A percentile compares a stretch with the other conserved stretches of the same genome.
phyloP scores from a whole-genome alignment of 768 basidiomycete species.

The Tubosaeta sp. region DNA sequence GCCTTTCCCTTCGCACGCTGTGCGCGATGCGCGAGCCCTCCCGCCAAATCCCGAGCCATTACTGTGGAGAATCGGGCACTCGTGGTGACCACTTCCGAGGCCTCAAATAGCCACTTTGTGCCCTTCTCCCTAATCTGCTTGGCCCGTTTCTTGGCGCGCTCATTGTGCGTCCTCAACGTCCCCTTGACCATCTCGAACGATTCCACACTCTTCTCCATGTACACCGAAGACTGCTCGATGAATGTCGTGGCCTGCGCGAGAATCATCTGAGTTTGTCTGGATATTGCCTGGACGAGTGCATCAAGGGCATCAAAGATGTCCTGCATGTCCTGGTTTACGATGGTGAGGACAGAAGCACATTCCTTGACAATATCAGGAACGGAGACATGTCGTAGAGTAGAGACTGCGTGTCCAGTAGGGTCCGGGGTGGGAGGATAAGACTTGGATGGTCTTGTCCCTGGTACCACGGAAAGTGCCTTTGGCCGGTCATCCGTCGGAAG shows the following conservation, averaged over 20 bases:
- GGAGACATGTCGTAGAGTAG: slow-evolving; percentile 36
- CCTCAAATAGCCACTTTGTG: slow-evolving; percentile 40
- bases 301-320: slow-evolving; percentile 60
- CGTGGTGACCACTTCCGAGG: slow-evolving; percentile 39
- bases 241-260: slow-evolving; percentile 34
- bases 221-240: slow-evolving; percentile 41
- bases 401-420: slow-evolving; percentile 11
- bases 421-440: slow-evolving; percentile 11
- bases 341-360: slow-evolving; percentile 40
- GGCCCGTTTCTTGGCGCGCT: slow-evolving; percentile 49
- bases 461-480: slow-evolving; percentile 30
- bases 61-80: slow-evolving; percentile 41
- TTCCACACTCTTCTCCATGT: slow-evolving; percentile 32
- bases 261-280: slow-evolving; percentile 36
- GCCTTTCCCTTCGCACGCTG: slow-evolving; percentile 44
- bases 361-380: slow-evolving; percentile 47
- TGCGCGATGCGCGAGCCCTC: slow-evolving; percentile 35
- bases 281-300: slow-evolving; percentile 48
- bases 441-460: slow-evolving; percentile 10
- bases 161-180: slow-evolving; percentile 45
- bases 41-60: slow-evolving; percentile 39
- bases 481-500: slow-evolving; percentile 17
- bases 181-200: slow-evolving; percentile 37
- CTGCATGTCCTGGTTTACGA: slow-evolving; percentile 48
- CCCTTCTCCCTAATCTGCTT: slow-evolving; percentile 49